Base-by-base conservation (phyloP, 257 asterid species). In the Mitragyna speciosa region DNA sequence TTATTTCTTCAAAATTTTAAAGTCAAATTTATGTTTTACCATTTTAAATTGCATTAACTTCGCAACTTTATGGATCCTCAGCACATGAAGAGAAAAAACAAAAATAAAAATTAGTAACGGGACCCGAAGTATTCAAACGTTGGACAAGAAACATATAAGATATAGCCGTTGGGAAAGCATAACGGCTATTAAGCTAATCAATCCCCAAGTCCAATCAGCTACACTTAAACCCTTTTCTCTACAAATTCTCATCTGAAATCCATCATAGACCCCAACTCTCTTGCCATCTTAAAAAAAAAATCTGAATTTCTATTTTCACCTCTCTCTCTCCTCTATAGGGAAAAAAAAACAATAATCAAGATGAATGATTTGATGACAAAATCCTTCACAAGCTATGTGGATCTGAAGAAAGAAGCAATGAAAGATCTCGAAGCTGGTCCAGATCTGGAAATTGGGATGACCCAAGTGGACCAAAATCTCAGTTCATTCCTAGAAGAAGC, bases 361-460 rank as follows among this genome's bases (percentile, higher is more conserved):
- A 95, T 95, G 99, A 93, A 95, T 80, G 98, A 93, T 83, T 76
- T 95, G 76, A 93, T 95, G 98, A 95, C 97, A 28, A 95, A 95
- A 80, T 95, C 98, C 22, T 93, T 95, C 94, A 88, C 94, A 17
- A 95, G 92, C 93, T 95, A 95, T n/a, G 91, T 92, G 5, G 97
- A 95, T 85, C 90, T 95, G 15, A 95, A 92, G 87, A 93, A 92
- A 75, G 95, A 89, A 78, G 97, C 97, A 63, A 87, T 92, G 93
- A 92, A 88, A 85, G 98, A 94, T 43, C 83, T 82, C 2, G 89
- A 85, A 26, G 73, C 86, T 30, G 90, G 89, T 7, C 85, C 85
- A 15, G 94, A 95, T 58, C 84, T 95, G 51, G 98, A 92, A 61
- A 59, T 94, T 86, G 97, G 97, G 56, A 73, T 84, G 70, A 52